Percentiles rank a stretch among this genome's conserved stretches.
Conservation (phyloP, 108 stramenopile genomes). For the Discostella pseudostelligera region DNA sequence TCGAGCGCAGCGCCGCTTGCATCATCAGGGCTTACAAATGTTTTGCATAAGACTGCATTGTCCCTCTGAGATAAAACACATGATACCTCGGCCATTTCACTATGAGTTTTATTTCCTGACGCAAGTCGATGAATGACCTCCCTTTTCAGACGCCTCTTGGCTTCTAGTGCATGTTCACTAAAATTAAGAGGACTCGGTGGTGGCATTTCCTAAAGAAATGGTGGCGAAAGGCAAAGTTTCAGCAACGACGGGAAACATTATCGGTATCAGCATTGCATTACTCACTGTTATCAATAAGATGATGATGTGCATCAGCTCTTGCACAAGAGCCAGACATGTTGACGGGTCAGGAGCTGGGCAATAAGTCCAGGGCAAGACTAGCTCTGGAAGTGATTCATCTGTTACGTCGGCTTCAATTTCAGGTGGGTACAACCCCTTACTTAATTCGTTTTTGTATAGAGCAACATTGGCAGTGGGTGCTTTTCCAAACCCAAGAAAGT, state of each 20-base stretch:
- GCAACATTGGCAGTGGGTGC: constrained; percentile 56
- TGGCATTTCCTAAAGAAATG: constrained; percentile 54
- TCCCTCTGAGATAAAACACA: constrained; percentile 46
- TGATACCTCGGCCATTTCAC: constrained; percentile 76
- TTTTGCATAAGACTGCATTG: constrained; percentile 30
- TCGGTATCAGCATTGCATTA: not conserved
- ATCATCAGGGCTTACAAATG: constrained; percentile 76
- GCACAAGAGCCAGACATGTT: constrained; percentile 51
- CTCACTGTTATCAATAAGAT: constrained; percentile 58
- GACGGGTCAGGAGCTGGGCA: constrained; percentile 52
- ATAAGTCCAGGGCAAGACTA: constrained; percentile 60
- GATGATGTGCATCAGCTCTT: constrained; percentile 70
- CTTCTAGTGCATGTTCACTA: constrained; percentile 59
- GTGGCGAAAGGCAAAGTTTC: not conserved
- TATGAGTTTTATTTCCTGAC: constrained; percentile 80
- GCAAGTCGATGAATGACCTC: constrained; percentile 81
- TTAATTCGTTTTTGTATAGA: constrained; percentile 57
- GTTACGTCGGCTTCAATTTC: constrained; percentile 42
- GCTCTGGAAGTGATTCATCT: constrained; percentile 16
- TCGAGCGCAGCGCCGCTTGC: constrained; percentile 79
- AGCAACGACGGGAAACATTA: not conserved
- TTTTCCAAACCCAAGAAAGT: constrained; percentile 50
- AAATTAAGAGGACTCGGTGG: constrained; percentile 49
- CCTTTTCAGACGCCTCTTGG: constrained; percentile 64
- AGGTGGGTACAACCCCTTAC: constrained; percentile 52